Conservation (phyloP, 805 yeast species). For the Candida silvicultrix region DNA sequence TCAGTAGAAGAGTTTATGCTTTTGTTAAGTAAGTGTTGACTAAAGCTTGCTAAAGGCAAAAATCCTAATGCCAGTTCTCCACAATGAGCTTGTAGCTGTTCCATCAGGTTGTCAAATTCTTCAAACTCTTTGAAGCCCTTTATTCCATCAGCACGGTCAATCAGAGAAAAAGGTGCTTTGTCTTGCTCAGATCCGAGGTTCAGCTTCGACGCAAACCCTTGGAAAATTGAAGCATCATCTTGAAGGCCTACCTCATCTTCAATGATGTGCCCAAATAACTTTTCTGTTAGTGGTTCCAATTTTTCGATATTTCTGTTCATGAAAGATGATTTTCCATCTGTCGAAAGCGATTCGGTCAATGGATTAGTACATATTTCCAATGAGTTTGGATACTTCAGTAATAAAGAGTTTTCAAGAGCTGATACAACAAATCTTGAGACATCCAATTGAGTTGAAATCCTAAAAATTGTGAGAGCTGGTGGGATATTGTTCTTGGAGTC, state of each 20-base stretch:
- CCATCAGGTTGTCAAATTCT: slow-evolving; percentile 34
- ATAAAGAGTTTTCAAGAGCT: neutral
- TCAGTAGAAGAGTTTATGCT: neutral
- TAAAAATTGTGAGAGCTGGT: slow-evolving; percentile 1
- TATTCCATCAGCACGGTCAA: slow-evolving; percentile 18
- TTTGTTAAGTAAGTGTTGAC: neutral
- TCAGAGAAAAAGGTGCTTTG: slow-evolving; percentile 7
- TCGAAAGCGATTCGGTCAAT: too few relatives aligned
- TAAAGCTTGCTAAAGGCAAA: too few relatives aligned
- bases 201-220: slow-evolving; percentile 10
- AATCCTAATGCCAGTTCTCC: slow-evolving; percentile 1
- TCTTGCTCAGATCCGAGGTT: slow-evolving; percentile 1
- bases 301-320: too few relatives aligned
- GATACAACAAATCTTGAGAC: slow-evolving; percentile 6
- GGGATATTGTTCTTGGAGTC: neutral
- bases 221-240: slow-evolving; percentile 10
- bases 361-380: too few relatives aligned
- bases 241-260: neutral
- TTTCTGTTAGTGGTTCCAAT: slow-evolving; percentile 6
- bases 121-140: slow-evolving; percentile 22
- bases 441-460: slow-evolving; percentile 1
- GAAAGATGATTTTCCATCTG: too few relatives aligned
- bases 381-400: neutral
- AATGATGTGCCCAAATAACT: slow-evolving; percentile 1
- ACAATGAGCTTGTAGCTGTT: slow-evolving; percentile 27